phyloP scores from a whole-genome alignment of 768 basidiomycete species.

The Rhizopogon vulgaris region DNA sequence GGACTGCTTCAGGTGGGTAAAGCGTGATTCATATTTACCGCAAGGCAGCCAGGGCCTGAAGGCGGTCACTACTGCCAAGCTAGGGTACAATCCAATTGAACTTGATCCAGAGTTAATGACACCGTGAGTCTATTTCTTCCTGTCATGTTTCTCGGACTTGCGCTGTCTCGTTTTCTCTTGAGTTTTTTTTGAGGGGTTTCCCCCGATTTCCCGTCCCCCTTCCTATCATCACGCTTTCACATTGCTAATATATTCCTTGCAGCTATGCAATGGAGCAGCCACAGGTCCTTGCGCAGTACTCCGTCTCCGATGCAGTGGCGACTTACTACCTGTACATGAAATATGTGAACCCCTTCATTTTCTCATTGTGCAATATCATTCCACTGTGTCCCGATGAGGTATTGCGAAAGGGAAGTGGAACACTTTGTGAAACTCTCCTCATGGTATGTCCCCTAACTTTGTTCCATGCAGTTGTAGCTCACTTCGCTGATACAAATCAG shows the following conservation, averaged over 20 bases:
- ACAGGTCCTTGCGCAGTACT: slow-evolving; percentile 91
- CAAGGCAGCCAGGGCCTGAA: slow-evolving; percentile 98
- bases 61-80: slow-evolving; percentile 92
- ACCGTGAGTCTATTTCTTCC: slow-evolving; percentile 53
- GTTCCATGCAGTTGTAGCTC: background rate
- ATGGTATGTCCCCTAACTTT: slow-evolving; percentile 61
- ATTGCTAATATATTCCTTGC: background rate
- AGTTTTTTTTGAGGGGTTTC: too few relatives aligned
- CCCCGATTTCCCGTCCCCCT: background rate
- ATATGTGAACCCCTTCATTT: slow-evolving; percentile 99
- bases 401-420: slow-evolving; percentile 91
- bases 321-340: slow-evolving; percentile 99
- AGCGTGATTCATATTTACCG: slow-evolving; percentile 96
- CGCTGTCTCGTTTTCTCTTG: background rate
- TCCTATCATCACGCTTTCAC: background rate
- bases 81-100: slow-evolving; percentile 96
- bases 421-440: slow-evolving; percentile 92
- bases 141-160: background rate
- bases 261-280: slow-evolving; percentile 97
- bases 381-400: slow-evolving; percentile 96
- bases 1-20: slow-evolving; percentile 99
- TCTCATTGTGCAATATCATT: slow-evolving; percentile 98
- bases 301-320: slow-evolving; percentile 99
- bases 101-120: slow-evolving; percentile 99
- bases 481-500: slow-evolving; percentile 34